These are phyloP conservation scores for Leccinum truebloodii DNA, from an alignment of 768 basidiomycete species.

Conservation along the genomic window DNA sequence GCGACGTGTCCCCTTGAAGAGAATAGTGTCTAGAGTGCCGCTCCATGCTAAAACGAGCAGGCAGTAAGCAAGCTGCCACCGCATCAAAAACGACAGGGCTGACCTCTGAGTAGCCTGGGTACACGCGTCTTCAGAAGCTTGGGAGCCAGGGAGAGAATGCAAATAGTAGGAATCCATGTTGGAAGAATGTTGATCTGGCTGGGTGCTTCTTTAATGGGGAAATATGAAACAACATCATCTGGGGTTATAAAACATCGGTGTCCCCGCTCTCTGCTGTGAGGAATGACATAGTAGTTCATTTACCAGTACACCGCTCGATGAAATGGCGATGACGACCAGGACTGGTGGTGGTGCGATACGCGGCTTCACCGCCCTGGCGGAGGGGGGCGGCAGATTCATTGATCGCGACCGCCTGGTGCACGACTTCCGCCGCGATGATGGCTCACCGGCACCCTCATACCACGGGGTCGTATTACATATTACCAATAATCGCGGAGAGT, in stretches of 20 bases:
- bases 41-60: constrained; percentile 12
- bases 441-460: constrained; percentile 11
- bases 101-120: constrained; percentile 15
- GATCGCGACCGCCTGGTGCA: constrained; percentile 20
- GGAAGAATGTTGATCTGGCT: constrained; percentile 17
- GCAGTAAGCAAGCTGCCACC: constrained; percentile 8
- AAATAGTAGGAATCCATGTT: constrained; percentile 19
- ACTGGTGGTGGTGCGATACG: constrained; percentile 25
- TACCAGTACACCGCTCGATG: constrained; percentile 20
- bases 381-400: constrained; percentile 21
- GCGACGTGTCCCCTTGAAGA: constrained; percentile 1
- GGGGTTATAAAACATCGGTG: constrained; percentile 24
- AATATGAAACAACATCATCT: constrained; percentile 13
- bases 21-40: constrained; percentile 3
- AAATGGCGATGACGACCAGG: constrained; percentile 27
- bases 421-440: constrained; percentile 25
- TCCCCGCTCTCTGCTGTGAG: constrained; percentile 17
- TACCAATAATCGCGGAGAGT: constrained; percentile 23
- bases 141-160: constrained; percentile 7
- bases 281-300: constrained; percentile 22
- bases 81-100: constrained; percentile 10
- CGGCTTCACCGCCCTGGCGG: constrained; percentile 25
- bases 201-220: constrained; percentile 25
- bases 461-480: constrained; percentile 33
- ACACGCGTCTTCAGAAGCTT: constrained; percentile 4